A percentile compares a stretch with the other conserved stretches of the same genome.
These are phyloP conservation scores for Tuber calosporum DNA, from an alignment of 495 filamentous ascomycete genomes.

Conservation along the genomic window DNA sequence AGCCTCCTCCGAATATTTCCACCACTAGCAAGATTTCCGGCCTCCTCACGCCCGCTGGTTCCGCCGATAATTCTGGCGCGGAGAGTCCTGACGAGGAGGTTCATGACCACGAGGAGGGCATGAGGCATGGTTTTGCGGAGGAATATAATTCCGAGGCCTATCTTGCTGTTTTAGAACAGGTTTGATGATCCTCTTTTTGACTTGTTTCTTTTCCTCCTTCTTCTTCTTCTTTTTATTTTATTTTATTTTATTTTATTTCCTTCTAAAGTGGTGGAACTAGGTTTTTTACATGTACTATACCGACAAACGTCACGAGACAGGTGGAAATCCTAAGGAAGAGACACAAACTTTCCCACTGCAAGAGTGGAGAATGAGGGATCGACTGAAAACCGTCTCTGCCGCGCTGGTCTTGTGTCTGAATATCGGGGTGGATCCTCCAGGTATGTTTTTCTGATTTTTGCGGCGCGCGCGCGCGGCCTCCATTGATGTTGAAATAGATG, in stretches of 20 bases:
- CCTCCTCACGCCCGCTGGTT: slow-evolving; percentile 33
- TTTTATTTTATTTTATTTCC: not conserved
- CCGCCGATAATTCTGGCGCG: slow-evolving; percentile 32
- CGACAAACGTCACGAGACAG: slow-evolving; percentile 95
- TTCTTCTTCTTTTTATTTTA: not conserved
- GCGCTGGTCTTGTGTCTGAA: slow-evolving; percentile 92
- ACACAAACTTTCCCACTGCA: slow-evolving; percentile 58
- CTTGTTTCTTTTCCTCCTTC: not conserved
- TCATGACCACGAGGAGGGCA: slow-evolving; percentile 37
- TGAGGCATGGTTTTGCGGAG: slow-evolving; percentile 61
- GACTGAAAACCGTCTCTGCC: slow-evolving; percentile 92
- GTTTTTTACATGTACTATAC: slow-evolving; percentile 98
- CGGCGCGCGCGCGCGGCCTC: not conserved
- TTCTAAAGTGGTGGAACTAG: slow-evolving; percentile 44
- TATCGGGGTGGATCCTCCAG: slow-evolving; percentile 93
- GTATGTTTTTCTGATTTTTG: slow-evolving; percentile 43
- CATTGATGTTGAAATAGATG: slow-evolving; percentile 22
- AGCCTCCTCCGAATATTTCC: slow-evolving; percentile 33
- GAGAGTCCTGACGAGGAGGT: slow-evolving; percentile 41
- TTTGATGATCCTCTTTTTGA: slow-evolving; percentile 41
- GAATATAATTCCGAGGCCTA: slow-evolving; percentile 59
- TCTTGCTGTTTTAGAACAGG: slow-evolving; percentile 45
- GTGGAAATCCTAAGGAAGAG: slow-evolving; percentile 72
- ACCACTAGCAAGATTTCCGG: slow-evolving; percentile 21
- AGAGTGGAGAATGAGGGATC: slow-evolving; percentile 95